phyloP scores from a whole-genome alignment of 1,284 basidiomycete genomes.

The Phellopilus nigrolimitatus region DNA sequence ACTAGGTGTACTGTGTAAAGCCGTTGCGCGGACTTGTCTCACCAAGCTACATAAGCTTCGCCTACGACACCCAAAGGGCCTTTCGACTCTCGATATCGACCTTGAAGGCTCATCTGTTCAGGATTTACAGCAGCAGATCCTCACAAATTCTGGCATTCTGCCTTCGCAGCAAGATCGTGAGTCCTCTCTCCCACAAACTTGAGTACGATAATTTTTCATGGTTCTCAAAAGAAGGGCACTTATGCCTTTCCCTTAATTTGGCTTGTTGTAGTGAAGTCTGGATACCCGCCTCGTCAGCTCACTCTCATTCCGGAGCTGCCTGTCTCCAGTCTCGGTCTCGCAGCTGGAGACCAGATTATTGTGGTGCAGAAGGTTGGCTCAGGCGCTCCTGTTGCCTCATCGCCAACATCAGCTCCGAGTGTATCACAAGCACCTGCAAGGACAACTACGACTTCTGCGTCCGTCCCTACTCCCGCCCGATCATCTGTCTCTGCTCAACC shows the following conservation, averaged over 20 bases:
- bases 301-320: constrained; percentile 68
- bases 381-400: constrained; percentile 15
- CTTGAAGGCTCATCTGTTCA: constrained; percentile 57
- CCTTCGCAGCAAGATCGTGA: constrained; percentile 74
- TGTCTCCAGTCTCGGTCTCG: constrained; percentile 70
- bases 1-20: too few relatives aligned
- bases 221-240: background rate
- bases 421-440: background rate
- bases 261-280: constrained; percentile 62
- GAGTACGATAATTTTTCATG: background rate
- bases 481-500: background rate
- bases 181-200: constrained; percentile 29
- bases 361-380: constrained; percentile 48
- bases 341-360: constrained; percentile 78
- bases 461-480: constrained; percentile 21
- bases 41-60: too few relatives aligned
- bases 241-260: too few relatives aligned
- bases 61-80: constrained; percentile 47
- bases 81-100: constrained; percentile 73
- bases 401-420: constrained; percentile 8
- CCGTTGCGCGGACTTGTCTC: too few relatives aligned
- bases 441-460: constrained; percentile 25
- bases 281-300: constrained; percentile 76
- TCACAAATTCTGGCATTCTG: constrained; percentile 59
- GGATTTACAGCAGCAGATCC: constrained; percentile 71